phyloP scores from a whole-genome alignment of 2,329 filamentous ascomycete genomes.

The Stagonosporopsis vannaccii region DNA sequence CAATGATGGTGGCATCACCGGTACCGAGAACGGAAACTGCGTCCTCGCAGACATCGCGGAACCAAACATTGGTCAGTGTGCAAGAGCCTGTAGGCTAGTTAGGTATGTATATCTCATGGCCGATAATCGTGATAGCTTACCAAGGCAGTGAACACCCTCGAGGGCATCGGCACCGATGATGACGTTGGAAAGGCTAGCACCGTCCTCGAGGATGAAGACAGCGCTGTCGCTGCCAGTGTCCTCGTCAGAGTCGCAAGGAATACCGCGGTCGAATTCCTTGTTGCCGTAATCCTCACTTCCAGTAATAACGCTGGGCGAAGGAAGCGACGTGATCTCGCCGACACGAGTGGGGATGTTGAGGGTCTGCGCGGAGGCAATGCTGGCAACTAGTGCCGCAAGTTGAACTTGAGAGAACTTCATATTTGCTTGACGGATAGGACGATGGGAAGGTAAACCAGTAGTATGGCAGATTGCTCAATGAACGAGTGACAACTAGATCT shows the following conservation, averaged over 20 bases:
- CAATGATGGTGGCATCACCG: conserved; percentile 45
- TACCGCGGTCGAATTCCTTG: conserved; percentile 34
- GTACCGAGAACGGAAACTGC: conserved; percentile 38
- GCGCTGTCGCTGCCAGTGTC: conserved; percentile 46
- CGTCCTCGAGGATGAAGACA: conserved; percentile 60
- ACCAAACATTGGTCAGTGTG: conserved; percentile 49
- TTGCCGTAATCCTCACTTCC: conserved; percentile 30
- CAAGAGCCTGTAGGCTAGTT: conserved; percentile 49
- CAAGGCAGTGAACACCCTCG: conserved; percentile 60
- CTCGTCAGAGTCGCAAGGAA: conserved; percentile 29
- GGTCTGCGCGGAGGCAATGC: conserved; percentile 38
- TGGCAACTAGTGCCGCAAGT: conserved; percentile 33
- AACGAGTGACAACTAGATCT: conserved; percentile 13
- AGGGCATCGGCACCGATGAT: conserved; percentile 61
- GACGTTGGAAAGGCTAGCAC: conserved; percentile 60
- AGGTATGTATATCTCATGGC: neutral
- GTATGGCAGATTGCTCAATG: neutral
- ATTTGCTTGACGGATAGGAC: neutral
- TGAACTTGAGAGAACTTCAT: conserved; percentile 33
- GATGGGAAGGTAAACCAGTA: neutral
- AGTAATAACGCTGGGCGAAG: conserved; percentile 32
- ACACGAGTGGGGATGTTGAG: conserved; percentile 44
- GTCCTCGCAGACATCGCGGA: conserved; percentile 45
- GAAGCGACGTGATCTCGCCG: conserved; percentile 39
- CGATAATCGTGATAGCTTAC: conserved; percentile 36